Evolutionary conservation across 108 stramenopile species (phyloP).

Genomic region (Cylindrotheca fusiformis): DNA sequence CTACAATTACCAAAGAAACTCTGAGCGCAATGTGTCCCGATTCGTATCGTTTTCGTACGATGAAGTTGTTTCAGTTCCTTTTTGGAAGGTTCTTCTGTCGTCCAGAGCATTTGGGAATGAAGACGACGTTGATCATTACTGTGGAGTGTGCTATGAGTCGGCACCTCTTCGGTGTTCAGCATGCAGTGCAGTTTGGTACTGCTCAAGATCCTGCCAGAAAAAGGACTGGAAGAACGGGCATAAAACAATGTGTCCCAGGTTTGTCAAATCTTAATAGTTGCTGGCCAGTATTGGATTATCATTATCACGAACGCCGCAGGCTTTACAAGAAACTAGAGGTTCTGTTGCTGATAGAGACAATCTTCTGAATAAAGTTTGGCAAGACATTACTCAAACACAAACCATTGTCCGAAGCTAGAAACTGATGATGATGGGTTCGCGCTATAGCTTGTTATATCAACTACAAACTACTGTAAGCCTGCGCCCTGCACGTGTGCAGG

Average conservation of each 20-base stretch:
- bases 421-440: too few species aligned
- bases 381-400: too few species aligned
- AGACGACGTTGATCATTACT: background rate
- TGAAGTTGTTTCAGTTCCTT: background rate
- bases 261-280: too few species aligned
- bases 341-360: too few species aligned
- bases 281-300: too few species aligned
- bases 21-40: background rate
- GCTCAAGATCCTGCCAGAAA: conserved; percentile 1
- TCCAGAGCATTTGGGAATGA: background rate
- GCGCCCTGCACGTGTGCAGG: too few species aligned
- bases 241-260: background rate
- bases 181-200: conserved; percentile 1
- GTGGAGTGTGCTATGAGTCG: background rate
- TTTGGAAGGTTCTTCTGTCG: background rate
- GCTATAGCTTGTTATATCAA: too few species aligned
- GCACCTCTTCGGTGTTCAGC: background rate
- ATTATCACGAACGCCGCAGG: too few species aligned
- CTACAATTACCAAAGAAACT: background rate
- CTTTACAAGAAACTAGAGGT: too few species aligned
- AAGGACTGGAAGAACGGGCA: conserved; percentile 7
- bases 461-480: too few species aligned
- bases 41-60: background rate
- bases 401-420: too few species aligned
- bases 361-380: too few species aligned